Percentiles rank a stretch among this genome's conserved stretches.
Evolutionary conservation across 2,329 filamentous ascomycete genomes (phyloP).

Genomic region (Herpomyces periplanetae): DNA sequence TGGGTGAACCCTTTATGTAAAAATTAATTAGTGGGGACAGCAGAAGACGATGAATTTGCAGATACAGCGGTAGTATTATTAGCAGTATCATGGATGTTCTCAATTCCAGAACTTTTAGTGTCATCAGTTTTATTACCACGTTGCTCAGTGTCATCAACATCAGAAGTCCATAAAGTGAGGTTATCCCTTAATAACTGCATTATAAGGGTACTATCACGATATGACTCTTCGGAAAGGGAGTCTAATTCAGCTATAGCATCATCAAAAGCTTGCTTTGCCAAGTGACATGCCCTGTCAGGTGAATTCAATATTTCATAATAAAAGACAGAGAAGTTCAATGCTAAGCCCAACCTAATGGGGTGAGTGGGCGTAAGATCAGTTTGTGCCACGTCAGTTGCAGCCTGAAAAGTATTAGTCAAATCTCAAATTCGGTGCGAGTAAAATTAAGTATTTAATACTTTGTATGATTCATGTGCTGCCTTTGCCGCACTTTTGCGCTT

Average conservation of each 20-base stretch:
- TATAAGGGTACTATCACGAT: conserved; percentile 94
- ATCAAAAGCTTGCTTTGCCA: conserved; percentile 96
- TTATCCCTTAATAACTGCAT: conserved; percentile 98
- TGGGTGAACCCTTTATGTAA: too few species aligned
- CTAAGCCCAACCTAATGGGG: conserved; percentile 85
- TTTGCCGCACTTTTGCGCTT: conserved; percentile 64
- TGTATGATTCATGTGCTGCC: conserved; percentile 76
- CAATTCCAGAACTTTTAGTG: too few species aligned
- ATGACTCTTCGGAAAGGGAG: conserved; percentile 83
- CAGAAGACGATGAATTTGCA: too few species aligned
- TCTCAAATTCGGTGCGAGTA: conserved; percentile 5
- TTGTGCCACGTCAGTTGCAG: conserved; percentile 88
- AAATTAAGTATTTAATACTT: conserved; percentile 18
- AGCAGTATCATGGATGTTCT: too few species aligned
- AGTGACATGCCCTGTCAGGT: conserved; percentile 79
- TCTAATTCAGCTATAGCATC: conserved; percentile 96
- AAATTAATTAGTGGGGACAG: too few species aligned
- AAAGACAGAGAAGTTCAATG: conserved; percentile 96
- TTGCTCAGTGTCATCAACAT: conserved; percentile 40
- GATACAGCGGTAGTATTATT: too few species aligned
- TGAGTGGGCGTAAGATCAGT: conserved; percentile 88
- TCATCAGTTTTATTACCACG: too few species aligned
- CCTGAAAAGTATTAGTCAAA: conserved; percentile 13
- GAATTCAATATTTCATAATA: conserved; percentile 99
- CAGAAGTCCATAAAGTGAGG: conserved; percentile 88